Conservation (phyloP, 2,329 filamentous ascomycete species). For the Sclerotiophoma versabilis region DNA sequence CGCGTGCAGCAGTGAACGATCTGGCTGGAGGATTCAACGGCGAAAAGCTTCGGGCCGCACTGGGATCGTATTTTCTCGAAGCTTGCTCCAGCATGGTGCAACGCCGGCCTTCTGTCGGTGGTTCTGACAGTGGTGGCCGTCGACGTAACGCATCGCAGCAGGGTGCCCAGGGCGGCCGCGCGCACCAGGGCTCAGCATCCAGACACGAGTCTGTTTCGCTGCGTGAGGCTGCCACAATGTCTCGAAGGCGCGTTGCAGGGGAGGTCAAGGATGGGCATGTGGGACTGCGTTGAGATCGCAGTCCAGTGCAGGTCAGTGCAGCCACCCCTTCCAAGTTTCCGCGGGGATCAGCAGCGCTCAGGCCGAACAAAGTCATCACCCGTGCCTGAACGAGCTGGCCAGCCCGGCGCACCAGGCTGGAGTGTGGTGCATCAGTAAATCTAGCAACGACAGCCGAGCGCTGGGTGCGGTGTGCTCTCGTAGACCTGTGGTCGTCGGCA, state of each 20-base stretch:
- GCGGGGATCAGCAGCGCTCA: constrained; percentile 37
- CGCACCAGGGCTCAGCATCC: constrained; percentile 10
- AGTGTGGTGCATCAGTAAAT: constrained; percentile 14
- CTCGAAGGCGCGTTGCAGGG: constrained; percentile 22
- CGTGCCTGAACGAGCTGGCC: constrained; percentile 39
- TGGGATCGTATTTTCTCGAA: constrained; percentile 49
- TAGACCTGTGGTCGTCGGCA: constrained; percentile 21
- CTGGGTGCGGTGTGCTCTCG: constrained; percentile 18
- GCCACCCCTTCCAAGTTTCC: constrained; percentile 28
- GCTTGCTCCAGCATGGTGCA: constrained; percentile 39
- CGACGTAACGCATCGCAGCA: constrained; percentile 32
- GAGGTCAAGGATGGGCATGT: constrained; percentile 12
- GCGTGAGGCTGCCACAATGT: constrained; percentile 43
- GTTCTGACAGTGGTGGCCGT: constrained; percentile 42
- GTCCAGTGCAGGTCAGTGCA: constrained; percentile 12
- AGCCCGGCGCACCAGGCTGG: constrained; percentile 12
- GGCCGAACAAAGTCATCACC: constrained; percentile 28
- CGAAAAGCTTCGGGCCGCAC: constrained; percentile 49
- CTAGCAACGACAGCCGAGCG: constrained; percentile 23
- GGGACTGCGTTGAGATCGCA: constrained; percentile 14
- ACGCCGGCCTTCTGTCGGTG: constrained; percentile 35
- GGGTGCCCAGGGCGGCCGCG: constrained; percentile 8
- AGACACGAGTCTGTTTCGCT: constrained; percentile 22
- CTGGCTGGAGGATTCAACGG: constrained; percentile 46
- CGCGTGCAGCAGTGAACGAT: constrained; percentile 37